Base-by-base conservation (phyloP, 1,284 basidiomycete species). In the Austroboletus rostrupii region DNA sequence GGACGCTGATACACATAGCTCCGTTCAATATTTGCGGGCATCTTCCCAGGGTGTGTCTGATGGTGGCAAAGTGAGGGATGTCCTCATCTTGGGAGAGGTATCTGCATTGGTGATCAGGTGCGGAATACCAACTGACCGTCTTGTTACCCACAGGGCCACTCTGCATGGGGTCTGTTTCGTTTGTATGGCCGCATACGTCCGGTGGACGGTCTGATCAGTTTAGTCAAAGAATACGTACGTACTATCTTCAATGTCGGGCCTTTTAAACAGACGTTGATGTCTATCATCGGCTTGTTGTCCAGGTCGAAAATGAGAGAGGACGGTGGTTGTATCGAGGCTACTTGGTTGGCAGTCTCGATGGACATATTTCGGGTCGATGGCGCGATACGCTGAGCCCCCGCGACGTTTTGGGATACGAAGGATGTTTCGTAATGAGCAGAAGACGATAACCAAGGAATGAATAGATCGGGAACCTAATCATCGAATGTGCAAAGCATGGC, bases 301-400 rank as follows among this genome's bases (percentile, higher is more conserved):
- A 89, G 87, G 70, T 77, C 19, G 77, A 81, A 53, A 80, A 77
- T 19, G 82, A 85, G 53, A 74, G 87, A 53, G 87, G 87, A 11
- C 80, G 75, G 56, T 90, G 87, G 87, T 66, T 90, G 11, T 90
- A 90, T 64, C 76, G 86, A 46, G 85, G 85, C 26, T 90, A 85
- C 65, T 72, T 90, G 42, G 74, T 89, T 21, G 87, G 87, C 3
- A 78, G 80, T 54, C 66, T 65, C 9, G 68, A 81, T 55, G 83
- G 84, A 16, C 80, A 81, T 55, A 62, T 87, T 31, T 79, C 80
- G 14, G 87, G 87, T 43, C 75, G 87, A 43, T 90, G 87, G 87
- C 76, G 87, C 56, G 87, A 90, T 59, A 85, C 84, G 9, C 61
- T 85, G 45, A 87, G 78, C 50, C 78, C 80, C 2, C 60, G 72